Conservation (phyloP, 192 early-diverging fungal genomes). For the Coemansia sp. region DNA sequence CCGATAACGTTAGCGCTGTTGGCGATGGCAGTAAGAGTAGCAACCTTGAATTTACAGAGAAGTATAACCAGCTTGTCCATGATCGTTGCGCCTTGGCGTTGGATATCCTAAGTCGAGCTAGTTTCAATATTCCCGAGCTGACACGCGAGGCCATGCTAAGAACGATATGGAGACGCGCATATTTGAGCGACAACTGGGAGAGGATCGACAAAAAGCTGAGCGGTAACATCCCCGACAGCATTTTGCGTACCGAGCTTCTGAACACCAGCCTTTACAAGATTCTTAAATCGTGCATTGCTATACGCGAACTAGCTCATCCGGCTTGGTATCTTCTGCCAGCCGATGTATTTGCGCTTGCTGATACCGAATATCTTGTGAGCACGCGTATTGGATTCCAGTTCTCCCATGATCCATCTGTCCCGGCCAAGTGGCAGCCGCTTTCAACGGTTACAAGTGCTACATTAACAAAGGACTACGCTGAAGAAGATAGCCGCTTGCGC, state of each 20-base stretch:
- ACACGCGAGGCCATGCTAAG: conserved; percentile 24
- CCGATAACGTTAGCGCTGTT: conserved; percentile 14
- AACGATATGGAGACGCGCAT: conserved; percentile 51
- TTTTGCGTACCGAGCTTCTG: conserved; percentile 25
- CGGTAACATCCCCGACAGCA: conserved; percentile 25
- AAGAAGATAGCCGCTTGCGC: conserved; percentile 26
- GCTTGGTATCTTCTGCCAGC: conserved; percentile 33
- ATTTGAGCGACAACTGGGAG: conserved; percentile 39
- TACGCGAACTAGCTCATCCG: conserved; percentile 33
- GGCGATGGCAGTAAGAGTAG: background rate
- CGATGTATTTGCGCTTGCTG: conserved; percentile 8
- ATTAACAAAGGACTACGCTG: conserved; percentile 22
- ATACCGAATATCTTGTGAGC: conserved; percentile 22
- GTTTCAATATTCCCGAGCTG: conserved; percentile 23
- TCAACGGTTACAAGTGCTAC: conserved; percentile 20
- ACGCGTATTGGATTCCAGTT: conserved; percentile 31
- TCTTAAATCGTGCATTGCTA: conserved; percentile 26
- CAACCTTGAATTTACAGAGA: background rate
- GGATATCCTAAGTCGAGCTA: conserved; percentile 42
- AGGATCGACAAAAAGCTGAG: conserved; percentile 11
- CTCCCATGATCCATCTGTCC: background rate
- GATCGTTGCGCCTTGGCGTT: conserved; percentile 36
- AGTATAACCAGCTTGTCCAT: conserved; percentile 10
- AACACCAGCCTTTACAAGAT: conserved; percentile 27
- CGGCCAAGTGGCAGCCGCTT: conserved; percentile 10